Evolutionary conservation across 2,329 filamentous ascomycete species (phyloP), one percentile per base, ranked within the genome.

Genomic region (Hysterium pulicare): DNA sequence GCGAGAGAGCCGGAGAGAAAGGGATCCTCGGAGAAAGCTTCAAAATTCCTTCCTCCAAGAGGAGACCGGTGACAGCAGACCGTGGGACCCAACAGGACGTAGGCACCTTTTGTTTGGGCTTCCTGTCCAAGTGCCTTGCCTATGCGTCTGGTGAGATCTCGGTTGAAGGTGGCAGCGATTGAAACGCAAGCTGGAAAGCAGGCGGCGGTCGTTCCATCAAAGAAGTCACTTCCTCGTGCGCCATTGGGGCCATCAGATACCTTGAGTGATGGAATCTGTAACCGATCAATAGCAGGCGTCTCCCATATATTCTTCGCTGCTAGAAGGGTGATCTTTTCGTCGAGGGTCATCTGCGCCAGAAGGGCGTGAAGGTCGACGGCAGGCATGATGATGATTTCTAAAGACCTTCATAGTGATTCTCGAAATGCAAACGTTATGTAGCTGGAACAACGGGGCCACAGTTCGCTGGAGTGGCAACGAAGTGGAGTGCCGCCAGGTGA

Each of bases 51-150:
- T 7, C 86, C 86, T 5, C 86, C 85, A 0, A 90, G 71, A 0
- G 86, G 86, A 35, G 84, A 83, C 8, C 86, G 78, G 54, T 90
- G 86, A 70, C 86, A 82, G 66, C 86, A 87, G 28, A 87, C 81
- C 0, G 84, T 87, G 1, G 84, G 84, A 0, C 82, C 85, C 2
- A 89, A 72, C 6, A 88, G 71, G 30, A 88, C 75, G 42, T 86
- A 78, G 20, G 83, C 81, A 4, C 83, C 83, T 55, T 85, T 82
- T 10, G 83, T 82, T 50, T 79, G 82, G 21, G 75, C 74, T 62
- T 90, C 86, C 4, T 79, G 69, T 1, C 81, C 85, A 46, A 89
- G 75, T 45, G 86, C 75, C 42, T 77, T 71, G 8, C 86, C 86
- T 23, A 86, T 76, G 45, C 83, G 66, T 41, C 78, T 72, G 11